Base-by-base conservation (phyloP, 352 stramenopile genomes). In the Pythium utonaiense region DNA sequence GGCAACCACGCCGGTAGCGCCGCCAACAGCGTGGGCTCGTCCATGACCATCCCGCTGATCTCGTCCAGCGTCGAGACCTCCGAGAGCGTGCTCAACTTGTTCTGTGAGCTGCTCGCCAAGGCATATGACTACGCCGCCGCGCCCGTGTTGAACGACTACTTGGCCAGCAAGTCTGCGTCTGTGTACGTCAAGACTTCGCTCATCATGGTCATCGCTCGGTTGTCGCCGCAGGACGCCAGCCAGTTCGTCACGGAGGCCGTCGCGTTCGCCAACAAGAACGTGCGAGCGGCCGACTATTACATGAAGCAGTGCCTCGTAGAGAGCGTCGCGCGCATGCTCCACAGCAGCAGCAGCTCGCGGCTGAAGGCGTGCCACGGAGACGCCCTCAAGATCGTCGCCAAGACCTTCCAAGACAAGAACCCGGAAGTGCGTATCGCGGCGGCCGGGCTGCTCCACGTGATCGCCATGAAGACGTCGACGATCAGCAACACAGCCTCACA, bases 281-380 rank as follows among this genome's bases (percentile, higher is more conserved):
- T 89, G 25, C 78, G 80, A 30, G 53, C 73, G 2, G 80, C 76
- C 17, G 86, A 95, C 62, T 89, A 86, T 45, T 94, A 88, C 60
- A 70, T 94, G 61, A 89, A 89, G 53, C 84, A 93, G 61, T 78
- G 72, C 36, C 67, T 95, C 8, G 55, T 95, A 16, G 80, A 91
- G 53, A 86, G 73, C 54, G 60, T 90, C 30, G 63, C 73, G n/a
- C 73, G 82, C 36, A 74, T 85, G 25, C 65, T 95, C 13, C 34
- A 55, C 19, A 53, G 51, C 2, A 64, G 44, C 7, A 69, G 63
- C 28, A 75, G 80, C 25, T 73, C 55, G 6, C 60, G 81, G 10
- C 50, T 91, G 8, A 51, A 67, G 6, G n/a, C 53, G 5, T 78
- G 80, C 47, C 83, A 91, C 40, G 42, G 67, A 3, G 86, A 95